Base-by-base conservation (phyloP, 768 basidiomycete genomes). In the Tylopilus sp. region DNA sequence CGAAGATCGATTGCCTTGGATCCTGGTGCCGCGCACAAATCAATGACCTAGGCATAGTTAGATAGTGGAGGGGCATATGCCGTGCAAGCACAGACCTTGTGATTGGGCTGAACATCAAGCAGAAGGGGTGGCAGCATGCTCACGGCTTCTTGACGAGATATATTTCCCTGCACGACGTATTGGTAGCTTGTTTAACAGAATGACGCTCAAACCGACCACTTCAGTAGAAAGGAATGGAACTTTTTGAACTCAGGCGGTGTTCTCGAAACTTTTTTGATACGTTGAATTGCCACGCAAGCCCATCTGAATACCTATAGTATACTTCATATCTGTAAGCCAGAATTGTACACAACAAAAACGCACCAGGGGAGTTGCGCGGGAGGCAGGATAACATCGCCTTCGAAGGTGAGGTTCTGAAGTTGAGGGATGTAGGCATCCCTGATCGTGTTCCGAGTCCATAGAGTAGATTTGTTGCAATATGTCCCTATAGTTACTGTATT, bases 61-160 rank as follows among this genome's bases (percentile, higher is more conserved):
- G 34, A 52, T 31, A 2, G 22, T 22, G 19, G 25, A 26, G 31
- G n/a, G 22, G 43, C 5, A 33, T 22, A 30, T 41, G 12, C 40
- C 30, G 48, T 44, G 9, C 36, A n/a, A 26, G 11, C 12, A 72
- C 78, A 46, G 64, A 85, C 89, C 63, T 75, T 77, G 68, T 98
- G 96, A 66, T 97, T 89, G 0, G 97, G 92, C 63, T 91, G 78
- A n/a, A 98, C 92, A 50, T 93, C 90, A 30, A 99, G 81, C 60
- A 98, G 85, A 3, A 99, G 80, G 1, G 97, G 96, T 6, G 97
- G 97, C n/a, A 99, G 76, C 97, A 99, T 99, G 67, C 92, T 96
- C 53, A 99, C 97, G 17, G 92, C 94, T 71, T 99, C 97, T 70
- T 98, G 95, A 21, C 97, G 77, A 12, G 93, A 96, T 44, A 98